These are phyloP conservation scores for Cornus suecica DNA, from an alignment of 148 eudicot genomes.

Conservation along the genomic window DNA sequence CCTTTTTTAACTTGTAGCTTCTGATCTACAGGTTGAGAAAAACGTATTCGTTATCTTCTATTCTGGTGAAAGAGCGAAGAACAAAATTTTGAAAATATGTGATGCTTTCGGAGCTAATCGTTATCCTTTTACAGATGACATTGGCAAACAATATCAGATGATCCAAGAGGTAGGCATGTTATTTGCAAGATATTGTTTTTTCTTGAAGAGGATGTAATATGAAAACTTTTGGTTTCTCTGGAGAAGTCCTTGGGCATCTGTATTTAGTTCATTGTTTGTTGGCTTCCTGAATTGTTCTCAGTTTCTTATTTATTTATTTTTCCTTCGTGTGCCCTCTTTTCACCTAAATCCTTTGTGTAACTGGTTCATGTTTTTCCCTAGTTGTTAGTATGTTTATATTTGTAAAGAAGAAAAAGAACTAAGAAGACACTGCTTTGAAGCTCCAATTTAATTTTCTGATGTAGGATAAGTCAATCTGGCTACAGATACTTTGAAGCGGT, in stretches of 20 bases:
- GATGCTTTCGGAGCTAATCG: conserved; percentile 87
- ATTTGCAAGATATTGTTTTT: not conserved
- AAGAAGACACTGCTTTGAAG: too few relatives aligned
- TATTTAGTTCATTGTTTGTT: not conserved
- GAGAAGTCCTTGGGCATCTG: not conserved
- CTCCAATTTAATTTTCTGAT: too few relatives aligned
- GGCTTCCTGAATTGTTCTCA: not conserved
- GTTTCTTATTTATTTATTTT: not conserved
- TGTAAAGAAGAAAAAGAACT: too few relatives aligned
- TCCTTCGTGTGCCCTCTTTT: not conserved
- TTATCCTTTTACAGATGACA: conserved; percentile 69
- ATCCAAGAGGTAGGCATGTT: conserved; percentile 47
- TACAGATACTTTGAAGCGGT: too few relatives aligned
- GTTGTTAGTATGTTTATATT: not conserved
- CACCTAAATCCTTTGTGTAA: too few relatives aligned
- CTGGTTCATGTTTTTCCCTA: not conserved
- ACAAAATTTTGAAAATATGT: conserved; percentile 70
- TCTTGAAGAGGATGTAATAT: not conserved
- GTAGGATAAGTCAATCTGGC: too few relatives aligned
- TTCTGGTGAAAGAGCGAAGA: conserved; percentile 76
- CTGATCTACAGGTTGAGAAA: conserved; percentile 63
- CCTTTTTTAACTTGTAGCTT: conserved; percentile 7
- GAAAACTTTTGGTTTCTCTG: not conserved
- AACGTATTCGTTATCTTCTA: conserved; percentile 75
- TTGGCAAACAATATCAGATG: conserved; percentile 61